phyloP scores from a whole-genome alignment of 2,329 filamentous ascomycete species.

The Pezizomycotina sp. region DNA sequence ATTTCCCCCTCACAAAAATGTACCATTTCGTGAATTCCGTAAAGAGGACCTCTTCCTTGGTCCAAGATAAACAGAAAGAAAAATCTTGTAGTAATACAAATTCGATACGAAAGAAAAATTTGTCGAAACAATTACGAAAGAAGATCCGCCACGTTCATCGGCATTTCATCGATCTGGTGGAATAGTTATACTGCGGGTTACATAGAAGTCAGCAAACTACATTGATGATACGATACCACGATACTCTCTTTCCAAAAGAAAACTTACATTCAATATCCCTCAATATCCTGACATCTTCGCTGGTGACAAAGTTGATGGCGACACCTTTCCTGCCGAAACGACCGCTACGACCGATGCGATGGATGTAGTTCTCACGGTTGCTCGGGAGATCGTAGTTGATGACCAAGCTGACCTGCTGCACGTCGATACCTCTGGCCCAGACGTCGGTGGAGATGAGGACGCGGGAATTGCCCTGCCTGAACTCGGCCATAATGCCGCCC shows the following conservation, averaged over 20 bases:
- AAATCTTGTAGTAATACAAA: too few relatives aligned
- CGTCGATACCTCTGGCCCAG: slow-evolving; percentile 95
- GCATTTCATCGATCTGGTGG: slow-evolving; percentile 96
- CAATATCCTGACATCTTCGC: slow-evolving; percentile 91
- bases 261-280: slow-evolving; percentile 74
- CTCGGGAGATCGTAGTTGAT: slow-evolving; percentile 98
- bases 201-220: not conserved
- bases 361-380: slow-evolving; percentile 99
- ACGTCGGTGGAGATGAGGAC: slow-evolving; percentile 96
- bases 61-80: not conserved
- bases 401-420: slow-evolving; percentile 92
- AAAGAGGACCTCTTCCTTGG: not conserved
- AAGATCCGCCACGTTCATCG: slow-evolving; percentile 66
- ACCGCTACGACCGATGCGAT: slow-evolving; percentile 89
- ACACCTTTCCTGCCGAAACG: slow-evolving; percentile 96
- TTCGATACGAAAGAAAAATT: not conserved
- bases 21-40: not conserved
- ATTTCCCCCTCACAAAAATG: slow-evolving; percentile 21
- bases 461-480: slow-evolving; percentile 86
- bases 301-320: slow-evolving; percentile 98
- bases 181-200: slow-evolving; percentile 66
- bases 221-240: slow-evolving; percentile 1
- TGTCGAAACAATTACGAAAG: slow-evolving; percentile 19
- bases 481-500: slow-evolving; percentile 98
- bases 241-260: too few relatives aligned